Evolutionary conservation across 148 eudicot genomes (phyloP), one percentile per base, ranked within the genome.

Genomic region (Spergularia marina): DNA sequence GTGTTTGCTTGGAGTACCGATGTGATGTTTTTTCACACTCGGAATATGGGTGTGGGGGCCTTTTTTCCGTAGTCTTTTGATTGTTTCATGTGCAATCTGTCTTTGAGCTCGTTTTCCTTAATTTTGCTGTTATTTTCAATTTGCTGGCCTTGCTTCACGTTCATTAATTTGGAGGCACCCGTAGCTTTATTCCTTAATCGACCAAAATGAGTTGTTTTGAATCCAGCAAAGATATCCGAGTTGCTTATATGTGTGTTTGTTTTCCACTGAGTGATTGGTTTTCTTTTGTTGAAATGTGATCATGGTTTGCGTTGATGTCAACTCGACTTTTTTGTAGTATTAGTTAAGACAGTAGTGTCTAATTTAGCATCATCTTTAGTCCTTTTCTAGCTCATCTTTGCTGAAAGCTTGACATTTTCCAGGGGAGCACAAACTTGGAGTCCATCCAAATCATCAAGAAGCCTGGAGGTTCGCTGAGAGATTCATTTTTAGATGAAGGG

Each of bases 341-440:
- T 16, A 3, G 9, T 34, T n/a, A 13, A 14, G 39, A 13, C 49
- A 64, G 15, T 8, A 39, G 6, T 65, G 53, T 40, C 21, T 44
- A 71, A 44, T 47, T 39, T 21, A 12, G 0, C 40, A 18, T 49
- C 14, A 68, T 21, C 34, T 30, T 12, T 13, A 40, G 56, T 34
- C 66, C 5, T 18, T 58, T 44, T 36, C 14, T 16, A 10, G 69
- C 60, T 78, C 55, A 20, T 52, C 21, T 54, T 41, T 41, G 34
- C 73, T 53, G 56, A 53, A 10, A 68, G 68, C 53, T 71, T 74
- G 54, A 65, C 21, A 66, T 76, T 79, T 88, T 79, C 77, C 91
- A 95, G 98, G 99, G 99, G 2, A 95, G 99, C 80, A 95, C 99
- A 60, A 95, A 95, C 80, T 78, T 95, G 81, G 99, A 92, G 85